These are phyloP conservation scores for Rosellinia necatrix DNA, from an alignment of 2,329 filamentous ascomycete species.

Conservation along the genomic window DNA sequence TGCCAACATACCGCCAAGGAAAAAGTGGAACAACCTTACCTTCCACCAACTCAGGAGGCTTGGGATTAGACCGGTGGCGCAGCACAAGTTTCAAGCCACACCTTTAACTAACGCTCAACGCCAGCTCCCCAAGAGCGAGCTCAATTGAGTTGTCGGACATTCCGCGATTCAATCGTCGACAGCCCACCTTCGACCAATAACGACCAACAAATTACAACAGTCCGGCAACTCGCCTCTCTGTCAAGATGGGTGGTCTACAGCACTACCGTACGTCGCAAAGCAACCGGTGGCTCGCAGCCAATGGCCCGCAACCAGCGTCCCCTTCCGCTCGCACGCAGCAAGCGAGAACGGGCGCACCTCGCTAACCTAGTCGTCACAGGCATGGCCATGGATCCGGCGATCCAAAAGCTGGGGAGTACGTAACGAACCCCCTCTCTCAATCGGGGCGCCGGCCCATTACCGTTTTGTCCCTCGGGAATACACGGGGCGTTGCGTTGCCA, in stretches of 20 bases:
- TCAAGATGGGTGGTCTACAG: conserved; percentile 50
- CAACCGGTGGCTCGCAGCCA: not conserved
- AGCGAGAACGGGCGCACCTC: conserved; percentile 8
- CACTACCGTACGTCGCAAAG: conserved; percentile 46
- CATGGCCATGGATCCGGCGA: conserved; percentile 52
- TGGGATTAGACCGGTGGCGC: conserved; percentile 1
- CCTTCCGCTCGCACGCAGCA: not conserved
- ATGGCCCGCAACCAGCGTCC: not conserved
- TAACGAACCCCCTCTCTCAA: conserved; percentile 23
- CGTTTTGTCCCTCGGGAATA: not conserved
- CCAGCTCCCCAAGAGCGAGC: conserved; percentile 1
- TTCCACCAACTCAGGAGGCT: no score
- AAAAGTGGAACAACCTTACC: no score
- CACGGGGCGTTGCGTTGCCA: not conserved
- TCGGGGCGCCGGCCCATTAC: not conserved
- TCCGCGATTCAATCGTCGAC: conserved; percentile 19
- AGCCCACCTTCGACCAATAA: conserved; percentile 11
- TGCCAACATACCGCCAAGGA: no score
- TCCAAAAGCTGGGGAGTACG: conserved; percentile 53
- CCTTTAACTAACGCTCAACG: not conserved
- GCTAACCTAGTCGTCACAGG: conserved; percentile 45
- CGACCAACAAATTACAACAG: conserved; percentile 27
- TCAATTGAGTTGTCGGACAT: conserved; percentile 11
- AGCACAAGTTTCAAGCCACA: conserved; percentile 14
- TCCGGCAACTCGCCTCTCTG: conserved; percentile 26